phyloP scores from a whole-genome alignment of 441 rosid species.

The Eutrema salsugineum region DNA sequence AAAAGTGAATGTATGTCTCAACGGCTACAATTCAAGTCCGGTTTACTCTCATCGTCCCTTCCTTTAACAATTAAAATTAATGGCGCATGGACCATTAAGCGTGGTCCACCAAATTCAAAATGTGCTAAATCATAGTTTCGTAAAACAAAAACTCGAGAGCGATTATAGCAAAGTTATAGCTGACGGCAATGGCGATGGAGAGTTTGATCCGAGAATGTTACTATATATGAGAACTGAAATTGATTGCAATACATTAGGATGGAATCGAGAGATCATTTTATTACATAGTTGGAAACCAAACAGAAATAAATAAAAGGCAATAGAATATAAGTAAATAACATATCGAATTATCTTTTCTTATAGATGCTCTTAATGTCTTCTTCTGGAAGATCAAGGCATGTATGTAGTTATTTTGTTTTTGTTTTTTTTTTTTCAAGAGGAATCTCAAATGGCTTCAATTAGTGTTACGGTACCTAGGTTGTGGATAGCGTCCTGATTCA shows the following conservation, averaged over 20 bases:
- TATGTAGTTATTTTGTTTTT: background rate
- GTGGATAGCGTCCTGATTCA: conserved; percentile 32
- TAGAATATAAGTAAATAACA: conserved; percentile 16
- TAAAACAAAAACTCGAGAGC: no score
- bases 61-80: no score
- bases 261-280: conserved; percentile 16
- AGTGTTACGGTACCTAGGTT: conserved; percentile 33
- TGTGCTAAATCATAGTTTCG: no score
- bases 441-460: conserved; percentile 12
- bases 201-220: background rate
- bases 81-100: no score
- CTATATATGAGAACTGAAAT: conserved; percentile 1
- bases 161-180: no score
- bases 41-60: no score
- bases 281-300: conserved; percentile 22
- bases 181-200: background rate
- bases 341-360: background rate
- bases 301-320: background rate
- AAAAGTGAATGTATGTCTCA: no score
- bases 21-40: no score
- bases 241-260: background rate
- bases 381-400: background rate
- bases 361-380: conserved; percentile 5
- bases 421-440: background rate
- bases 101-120: no score